Evolutionary conservation across 2,329 filamentous ascomycete species (phyloP).

Genomic region (Fonsecaea pedrosoi): DNA sequence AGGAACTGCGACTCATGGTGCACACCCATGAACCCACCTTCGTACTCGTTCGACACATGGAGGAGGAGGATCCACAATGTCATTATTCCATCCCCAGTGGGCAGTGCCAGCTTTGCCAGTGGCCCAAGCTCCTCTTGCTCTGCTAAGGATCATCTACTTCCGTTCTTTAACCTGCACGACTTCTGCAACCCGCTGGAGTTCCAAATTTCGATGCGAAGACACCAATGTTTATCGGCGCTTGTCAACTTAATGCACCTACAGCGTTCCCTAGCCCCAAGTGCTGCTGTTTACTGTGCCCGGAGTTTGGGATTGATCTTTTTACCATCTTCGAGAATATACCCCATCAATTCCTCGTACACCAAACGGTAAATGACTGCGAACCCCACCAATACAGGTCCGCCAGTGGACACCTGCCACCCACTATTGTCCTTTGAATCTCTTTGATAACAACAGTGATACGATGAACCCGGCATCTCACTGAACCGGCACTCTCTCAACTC

Average conservation of each 20-base stretch:
- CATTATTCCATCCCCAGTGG: conserved; percentile 3
- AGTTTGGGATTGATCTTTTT: conserved; percentile 1
- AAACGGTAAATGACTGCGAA: background rate
- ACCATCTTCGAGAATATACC: conserved; percentile 4
- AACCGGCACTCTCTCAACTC: background rate
- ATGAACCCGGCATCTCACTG: background rate
- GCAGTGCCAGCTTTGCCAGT: conserved; percentile 5
- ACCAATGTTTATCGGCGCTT: conserved; percentile 14
- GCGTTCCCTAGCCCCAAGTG: background rate
- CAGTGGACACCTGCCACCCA: background rate
- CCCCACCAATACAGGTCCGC: background rate
- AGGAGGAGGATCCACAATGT: conserved; percentile 18
- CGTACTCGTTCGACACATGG: conserved; percentile 22
- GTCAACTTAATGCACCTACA: conserved; percentile 12
- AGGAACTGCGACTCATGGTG: conserved; percentile 6
- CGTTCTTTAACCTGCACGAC: conserved; percentile 3
- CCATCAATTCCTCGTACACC: background rate
- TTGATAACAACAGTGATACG: conserved; percentile 2
- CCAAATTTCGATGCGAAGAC: background rate
- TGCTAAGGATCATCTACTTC: conserved; percentile 4
- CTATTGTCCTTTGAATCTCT: background rate
- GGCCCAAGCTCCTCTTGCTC: conserved; percentile 4
- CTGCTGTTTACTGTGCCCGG: background rate
- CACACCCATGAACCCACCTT: background rate
- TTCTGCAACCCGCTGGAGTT: background rate